Conservation (phyloP, 768 basidiomycete genomes). For the Sarcomyxa edulis region DNA sequence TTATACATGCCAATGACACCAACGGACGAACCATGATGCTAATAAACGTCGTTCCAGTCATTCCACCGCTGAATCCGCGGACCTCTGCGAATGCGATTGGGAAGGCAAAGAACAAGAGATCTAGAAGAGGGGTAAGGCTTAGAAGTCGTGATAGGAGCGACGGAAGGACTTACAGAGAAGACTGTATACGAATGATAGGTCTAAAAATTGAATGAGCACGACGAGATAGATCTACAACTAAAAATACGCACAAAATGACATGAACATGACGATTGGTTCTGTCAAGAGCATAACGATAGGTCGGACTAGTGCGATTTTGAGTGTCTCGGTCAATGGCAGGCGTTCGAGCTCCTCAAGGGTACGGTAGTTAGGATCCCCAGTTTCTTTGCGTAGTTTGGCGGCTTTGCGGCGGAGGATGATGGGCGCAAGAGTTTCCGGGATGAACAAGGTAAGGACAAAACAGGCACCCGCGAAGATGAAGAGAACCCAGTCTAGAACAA, state of each 20-base stretch:
- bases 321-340: constrained; percentile 22
- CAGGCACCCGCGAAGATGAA: constrained; percentile 35
- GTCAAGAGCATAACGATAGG: constrained; percentile 37
- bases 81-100: constrained; percentile 36
- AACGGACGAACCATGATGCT: constrained; percentile 31
- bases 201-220: constrained; percentile 13
- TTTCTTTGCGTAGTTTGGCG: constrained; percentile 30
- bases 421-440: constrained; percentile 50
- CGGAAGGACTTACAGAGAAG: constrained; percentile 24
- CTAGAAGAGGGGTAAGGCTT: constrained; percentile 13
- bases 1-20: neutral
- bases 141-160: neutral
- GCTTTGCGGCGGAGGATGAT: constrained; percentile 39
- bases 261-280: constrained; percentile 39
- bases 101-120: constrained; percentile 39
- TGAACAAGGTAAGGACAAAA: constrained; percentile 31
- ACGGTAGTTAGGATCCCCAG: constrained; percentile 26
- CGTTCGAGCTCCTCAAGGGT: constrained; percentile 35
- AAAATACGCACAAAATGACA: constrained; percentile 30
- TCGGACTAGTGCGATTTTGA: constrained; percentile 30
- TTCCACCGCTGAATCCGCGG: constrained; percentile 32
- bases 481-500: constrained; percentile 35
- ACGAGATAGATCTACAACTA: neutral
- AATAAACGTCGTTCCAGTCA: constrained; percentile 36
- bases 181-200: constrained; percentile 39